Evolutionary conservation across 805 yeast genomes (phyloP), one percentile per base, ranked within the genome.

Genomic region (Phaffomyces thermotolerans): DNA sequence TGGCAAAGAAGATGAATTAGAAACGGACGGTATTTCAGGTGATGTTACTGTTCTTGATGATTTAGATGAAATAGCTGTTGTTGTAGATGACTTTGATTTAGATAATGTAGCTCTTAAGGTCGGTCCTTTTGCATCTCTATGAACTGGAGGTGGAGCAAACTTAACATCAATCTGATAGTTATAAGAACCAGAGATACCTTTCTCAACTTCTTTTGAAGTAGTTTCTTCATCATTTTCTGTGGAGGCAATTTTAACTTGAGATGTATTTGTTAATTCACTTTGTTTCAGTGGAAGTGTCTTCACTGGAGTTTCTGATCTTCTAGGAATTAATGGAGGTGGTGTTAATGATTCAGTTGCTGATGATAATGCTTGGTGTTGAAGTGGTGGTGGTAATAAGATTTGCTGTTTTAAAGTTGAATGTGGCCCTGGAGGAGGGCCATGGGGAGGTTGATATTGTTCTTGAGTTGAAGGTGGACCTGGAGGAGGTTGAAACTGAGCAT

Each of bases 131-230:
- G 30, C 6, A 29, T 49, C 52, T 10, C 25, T 42, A 15, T 58
- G 66, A n/a, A 45, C 52, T 43, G 68, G 68, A 8, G 68, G 68
- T 8, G 68, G 66, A 20, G 60, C 62, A 53, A 60, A 50, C 24
- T 49, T 51, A 12, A 53, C 54, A 31, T 52, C 54, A 12, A 69
- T 66, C 12, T 63, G 48, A 42, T 68, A 57, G 29, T 60, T 52
- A 44, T 64, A 64, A 6, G 47, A 18, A 0, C 71, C 72, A 4
- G 71, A 56, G 35, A 70, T 57, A 14, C 62, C 57, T n/a, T 48
- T 53, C 3, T 43, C 39, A 15, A 41, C 46, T 31, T 50, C 52
- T 6, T 40, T 45, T 8, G 40, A 41, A 15, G 38, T 49, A 15
- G n/a, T 6, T 10, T 8, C 25, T 34, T 36, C 39, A 41, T 47